Percentiles rank a stretch among this genome's conserved stretches.
Evolutionary conservation across 192 early-diverging fungal species (phyloP).

Genomic region (Dissophora ornata): DNA sequence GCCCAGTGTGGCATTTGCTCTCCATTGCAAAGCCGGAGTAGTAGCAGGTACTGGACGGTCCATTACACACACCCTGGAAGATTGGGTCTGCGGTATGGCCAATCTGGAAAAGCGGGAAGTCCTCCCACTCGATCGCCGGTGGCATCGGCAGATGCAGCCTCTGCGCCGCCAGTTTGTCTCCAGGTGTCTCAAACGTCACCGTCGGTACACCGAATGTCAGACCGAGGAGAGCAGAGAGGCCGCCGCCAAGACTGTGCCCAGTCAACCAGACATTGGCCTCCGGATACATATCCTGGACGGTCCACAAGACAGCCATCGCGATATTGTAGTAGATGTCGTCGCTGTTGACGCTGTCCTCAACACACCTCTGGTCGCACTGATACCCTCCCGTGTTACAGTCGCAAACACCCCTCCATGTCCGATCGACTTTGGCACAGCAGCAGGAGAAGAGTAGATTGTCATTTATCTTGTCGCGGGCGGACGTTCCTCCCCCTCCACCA

Average conservation of each 20-base stretch:
- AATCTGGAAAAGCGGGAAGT: constrained; percentile 89
- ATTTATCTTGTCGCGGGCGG: constrained; percentile 80
- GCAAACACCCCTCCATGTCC: constrained; percentile 87
- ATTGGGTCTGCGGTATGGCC: constrained; percentile 94
- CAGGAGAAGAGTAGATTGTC: constrained; percentile 97
- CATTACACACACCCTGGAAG: constrained; percentile 86
- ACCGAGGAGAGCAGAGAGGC: constrained; percentile 78
- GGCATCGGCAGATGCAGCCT: constrained; percentile 83
- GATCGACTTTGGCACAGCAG: constrained; percentile 90
- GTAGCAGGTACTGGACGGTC: constrained; percentile 71
- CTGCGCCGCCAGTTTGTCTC: constrained; percentile 80
- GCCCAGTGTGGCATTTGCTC: constrained; percentile 67
- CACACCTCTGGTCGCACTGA: constrained; percentile 70
- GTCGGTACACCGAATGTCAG: constrained; percentile 87
- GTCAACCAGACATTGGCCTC: constrained; percentile 79
- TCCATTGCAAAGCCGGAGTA: constrained; percentile 80
- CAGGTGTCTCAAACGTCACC: constrained; percentile 86
- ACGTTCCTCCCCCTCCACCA: constrained; percentile 75
- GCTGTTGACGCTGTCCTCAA: constrained; percentile 68
- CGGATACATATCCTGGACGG: constrained; percentile 74
- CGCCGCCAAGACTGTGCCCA: constrained; percentile 90
- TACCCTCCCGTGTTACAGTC: constrained; percentile 74
- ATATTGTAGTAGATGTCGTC: constrained; percentile 76
- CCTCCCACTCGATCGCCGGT: constrained; percentile 62
- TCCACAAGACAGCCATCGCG: constrained; percentile 72